A percentile compares a stretch with the other conserved stretches of the same genome.
Evolutionary conservation across 2,329 filamentous ascomycete genomes (phyloP).

Genomic region (Colletotrichum spinosum): DNA sequence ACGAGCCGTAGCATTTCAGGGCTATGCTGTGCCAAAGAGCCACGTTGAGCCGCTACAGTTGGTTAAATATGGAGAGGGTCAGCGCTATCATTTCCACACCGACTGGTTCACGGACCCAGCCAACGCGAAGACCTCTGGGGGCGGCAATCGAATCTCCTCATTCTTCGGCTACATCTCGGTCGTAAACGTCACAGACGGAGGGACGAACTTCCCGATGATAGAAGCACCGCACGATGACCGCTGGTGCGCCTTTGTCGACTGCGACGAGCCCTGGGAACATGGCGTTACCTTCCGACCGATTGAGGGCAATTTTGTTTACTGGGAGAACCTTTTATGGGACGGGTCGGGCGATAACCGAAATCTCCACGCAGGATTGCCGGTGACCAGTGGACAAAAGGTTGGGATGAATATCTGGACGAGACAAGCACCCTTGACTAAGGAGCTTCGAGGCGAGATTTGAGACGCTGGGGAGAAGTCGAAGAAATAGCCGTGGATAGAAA

Average conservation of each 20-base stretch:
- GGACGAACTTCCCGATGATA: slow-evolving; percentile 61
- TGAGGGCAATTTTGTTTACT: slow-evolving; percentile 61
- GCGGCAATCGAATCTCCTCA: slow-evolving; percentile 58
- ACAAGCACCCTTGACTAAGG: slow-evolving; percentile 51
- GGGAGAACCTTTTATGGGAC: slow-evolving; percentile 56
- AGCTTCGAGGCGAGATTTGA: slow-evolving; percentile 46
- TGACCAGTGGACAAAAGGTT: slow-evolving; percentile 59
- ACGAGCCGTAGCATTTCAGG: slow-evolving; percentile 59
- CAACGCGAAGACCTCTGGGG: slow-evolving; percentile 49
- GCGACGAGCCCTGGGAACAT: slow-evolving; percentile 58
- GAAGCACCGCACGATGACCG: slow-evolving; percentile 47
- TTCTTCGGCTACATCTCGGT: slow-evolving; percentile 62
- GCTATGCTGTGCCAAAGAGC: slow-evolving; percentile 48
- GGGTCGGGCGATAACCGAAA: slow-evolving; percentile 56
- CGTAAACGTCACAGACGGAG: slow-evolving; percentile 55
- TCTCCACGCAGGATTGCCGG: slow-evolving; percentile 59
- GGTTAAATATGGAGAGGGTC: slow-evolving; percentile 57
- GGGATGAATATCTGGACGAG: slow-evolving; percentile 66
- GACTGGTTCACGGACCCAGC: slow-evolving; percentile 60
- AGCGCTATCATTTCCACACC: slow-evolving; percentile 62
- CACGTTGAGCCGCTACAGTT: slow-evolving; percentile 61
- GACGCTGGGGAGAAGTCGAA: too few species aligned
- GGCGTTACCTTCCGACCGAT: slow-evolving; percentile 61
- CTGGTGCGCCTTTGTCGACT: slow-evolving; percentile 55
- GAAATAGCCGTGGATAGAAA: neutral